Conservation (phyloP, 2,329 filamentous ascomycete species). For the Pestalotiopsis sp. region DNA sequence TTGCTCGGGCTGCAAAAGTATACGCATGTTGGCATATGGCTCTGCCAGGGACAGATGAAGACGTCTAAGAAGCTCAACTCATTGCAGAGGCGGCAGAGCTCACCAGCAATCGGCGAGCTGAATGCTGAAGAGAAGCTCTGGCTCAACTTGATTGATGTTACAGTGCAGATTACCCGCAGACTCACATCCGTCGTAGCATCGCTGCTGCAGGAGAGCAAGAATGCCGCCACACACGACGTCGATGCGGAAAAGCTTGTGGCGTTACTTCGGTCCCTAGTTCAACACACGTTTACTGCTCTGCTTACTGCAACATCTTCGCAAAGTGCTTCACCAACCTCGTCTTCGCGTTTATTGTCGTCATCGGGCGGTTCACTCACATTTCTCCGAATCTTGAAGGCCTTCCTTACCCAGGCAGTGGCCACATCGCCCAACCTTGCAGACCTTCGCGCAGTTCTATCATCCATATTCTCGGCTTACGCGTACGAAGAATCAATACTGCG, state of each 20-base stretch:
- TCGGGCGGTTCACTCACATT: slow-evolving; percentile 72
- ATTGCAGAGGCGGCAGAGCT: slow-evolving; percentile 56
- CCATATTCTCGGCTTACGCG: slow-evolving; percentile 93
- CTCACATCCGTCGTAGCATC: slow-evolving; percentile 57
- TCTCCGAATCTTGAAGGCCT: slow-evolving; percentile 84
- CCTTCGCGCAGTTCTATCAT: slow-evolving; percentile 79
- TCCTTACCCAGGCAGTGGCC: slow-evolving; percentile 79
- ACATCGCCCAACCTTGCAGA: slow-evolving; percentile 87
- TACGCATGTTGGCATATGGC: slow-evolving; percentile 89
- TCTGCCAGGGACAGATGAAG: slow-evolving; percentile 85
- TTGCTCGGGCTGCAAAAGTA: slow-evolving; percentile 85
- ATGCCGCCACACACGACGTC: slow-evolving; percentile 32
- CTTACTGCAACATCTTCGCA: slow-evolving; percentile 72
- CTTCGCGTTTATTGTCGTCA: slow-evolving; percentile 36
- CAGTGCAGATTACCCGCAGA: slow-evolving; percentile 66
- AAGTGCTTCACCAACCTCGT: slow-evolving; percentile 29
- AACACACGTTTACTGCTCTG: slow-evolving; percentile 87
- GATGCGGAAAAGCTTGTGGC: slow-evolving; percentile 66
- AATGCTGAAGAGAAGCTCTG: slow-evolving; percentile 60
- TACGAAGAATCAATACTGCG: slow-evolving; percentile 90
- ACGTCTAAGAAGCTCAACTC: slow-evolving; percentile 49
- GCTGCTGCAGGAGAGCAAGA: slow-evolving; percentile 20
- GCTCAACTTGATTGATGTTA: slow-evolving; percentile 63
- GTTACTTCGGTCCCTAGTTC: slow-evolving; percentile 77
- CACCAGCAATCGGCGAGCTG: slow-evolving; percentile 44